Base-by-base conservation (phyloP, 2,329 filamentous ascomycete genomes). In the Arachnomyces sp. region DNA sequence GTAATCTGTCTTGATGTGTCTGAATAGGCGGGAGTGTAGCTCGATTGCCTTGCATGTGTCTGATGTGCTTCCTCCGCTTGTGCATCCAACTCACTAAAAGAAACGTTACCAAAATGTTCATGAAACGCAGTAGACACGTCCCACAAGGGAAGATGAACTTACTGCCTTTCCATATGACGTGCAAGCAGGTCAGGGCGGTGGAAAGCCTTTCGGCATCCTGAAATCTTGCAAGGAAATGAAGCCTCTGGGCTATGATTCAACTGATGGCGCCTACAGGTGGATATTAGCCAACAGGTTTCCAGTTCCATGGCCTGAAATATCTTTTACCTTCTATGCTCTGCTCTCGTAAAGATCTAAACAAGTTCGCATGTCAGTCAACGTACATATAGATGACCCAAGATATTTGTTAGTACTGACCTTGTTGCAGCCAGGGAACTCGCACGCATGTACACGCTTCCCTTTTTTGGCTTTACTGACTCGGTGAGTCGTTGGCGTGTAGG, bases 381-480 rank as follows among this genome's bases (percentile, higher is more conserved):
- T 38, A 20, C 31, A 44, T 29, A 39, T 32, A 12, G 25, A 25
- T 9, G 15, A 31, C 8, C n/a, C 25, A 16, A 34, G 30, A 25
- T 1, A 28, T 33, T 28, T 37, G n/a, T 15, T 31, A 29, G 28
- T 17, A 51, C 61, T 43, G 46, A 70, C 67, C 61, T 72, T 72
- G 44, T 58, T 59, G 49, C 68, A 72, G 30, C 67, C 66, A 12
- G 65, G 64, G 43, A 57, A 67, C 42, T 68, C 60, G 49, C 68
- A 72, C 7, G 60, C 60, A 48, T 72, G 68, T 11, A 72, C 68
- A 38, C 67, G 64, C 52, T 71, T 71, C 20, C 68, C 68, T 52
- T 72, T 72, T 56, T 70, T 72, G 9, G 68, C 68, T 51, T 71
- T 72, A 56, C 68, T 72, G 48, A 71, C 63, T 37, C 68, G 64